Conservation (phyloP, 164 flowering plant genomes). For the Umbilicus rupestris region DNA sequence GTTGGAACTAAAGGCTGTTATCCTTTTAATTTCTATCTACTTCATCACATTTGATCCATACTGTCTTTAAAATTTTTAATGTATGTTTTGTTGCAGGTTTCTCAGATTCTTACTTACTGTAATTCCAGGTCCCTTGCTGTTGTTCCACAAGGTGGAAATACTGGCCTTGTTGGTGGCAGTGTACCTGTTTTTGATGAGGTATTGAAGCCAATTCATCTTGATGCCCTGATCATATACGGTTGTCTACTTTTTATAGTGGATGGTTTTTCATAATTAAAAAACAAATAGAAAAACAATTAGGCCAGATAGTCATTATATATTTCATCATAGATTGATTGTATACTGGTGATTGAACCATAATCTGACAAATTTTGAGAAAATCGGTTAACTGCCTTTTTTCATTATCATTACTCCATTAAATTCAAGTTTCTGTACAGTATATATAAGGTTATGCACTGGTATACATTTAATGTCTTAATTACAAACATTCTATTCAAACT, state of each 20-base stretch:
- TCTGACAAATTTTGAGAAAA: too few species aligned
- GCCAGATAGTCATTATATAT: too few species aligned
- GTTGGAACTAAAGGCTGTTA: neutral
- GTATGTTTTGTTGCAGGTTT: conserved; percentile 52
- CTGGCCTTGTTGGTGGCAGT: conserved; percentile 98
- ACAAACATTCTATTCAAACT: too few species aligned
- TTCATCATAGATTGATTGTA: too few species aligned
- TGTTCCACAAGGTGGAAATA: conserved; percentile 99
- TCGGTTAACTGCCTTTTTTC: too few species aligned
- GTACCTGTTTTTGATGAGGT: conserved; percentile 99
- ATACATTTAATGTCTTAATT: too few species aligned
- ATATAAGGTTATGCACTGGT: too few species aligned
- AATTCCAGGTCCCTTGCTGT: conserved; percentile 79
- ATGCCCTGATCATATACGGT: neutral
- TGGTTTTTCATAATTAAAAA: too few species aligned
- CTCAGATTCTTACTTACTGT: conserved; percentile 73
- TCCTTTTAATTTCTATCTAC: neutral
- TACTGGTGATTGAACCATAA: too few species aligned
- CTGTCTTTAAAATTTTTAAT: neutral
- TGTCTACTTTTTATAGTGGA: neutral
- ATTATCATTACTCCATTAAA: too few species aligned
- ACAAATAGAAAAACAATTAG: too few species aligned
- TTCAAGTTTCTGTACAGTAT: too few species aligned
- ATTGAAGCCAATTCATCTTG: conserved; percentile 9
- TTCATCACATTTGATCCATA: neutral